A percentile compares a stretch with the other conserved stretches of the same genome.
These are phyloP conservation scores for Agrocybe praecox DNA, from an alignment of 768 basidiomycete species.

Conservation along the genomic window DNA sequence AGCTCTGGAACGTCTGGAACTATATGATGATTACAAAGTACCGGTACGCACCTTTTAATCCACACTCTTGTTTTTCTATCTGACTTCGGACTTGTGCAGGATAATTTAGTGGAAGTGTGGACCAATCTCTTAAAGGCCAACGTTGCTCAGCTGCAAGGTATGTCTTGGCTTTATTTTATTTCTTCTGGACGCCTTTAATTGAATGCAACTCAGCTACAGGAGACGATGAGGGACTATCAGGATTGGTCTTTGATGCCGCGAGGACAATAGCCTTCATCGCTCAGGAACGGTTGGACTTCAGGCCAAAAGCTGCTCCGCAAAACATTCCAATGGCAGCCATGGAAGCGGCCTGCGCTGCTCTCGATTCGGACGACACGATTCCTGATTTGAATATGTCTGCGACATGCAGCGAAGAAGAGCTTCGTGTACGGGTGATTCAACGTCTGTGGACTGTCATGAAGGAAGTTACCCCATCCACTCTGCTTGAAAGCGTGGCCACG, in stretches of 20 bases:
- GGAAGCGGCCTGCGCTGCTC: background rate
- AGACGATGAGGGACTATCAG: slow-evolving; percentile 37
- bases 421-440: slow-evolving; percentile 60
- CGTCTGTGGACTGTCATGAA: slow-evolving; percentile 57
- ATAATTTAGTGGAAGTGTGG: slow-evolving; percentile 59
- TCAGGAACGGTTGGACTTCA: slow-evolving; percentile 48
- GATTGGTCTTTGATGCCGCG: slow-evolving; percentile 42
- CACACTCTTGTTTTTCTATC: too few species aligned
- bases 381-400: slow-evolving; percentile 11
- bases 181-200: slow-evolving; percentile 1
- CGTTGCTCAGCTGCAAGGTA: slow-evolving; percentile 49
- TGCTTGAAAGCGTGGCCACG: slow-evolving; percentile 42
- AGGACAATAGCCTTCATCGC: slow-evolving; percentile 52
- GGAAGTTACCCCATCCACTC: slow-evolving; percentile 41
- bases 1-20: slow-evolving; percentile 43
- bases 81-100: slow-evolving; percentile 33
- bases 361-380: slow-evolving; percentile 18
- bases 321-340: background rate
- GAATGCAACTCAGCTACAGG: slow-evolving; percentile 37
- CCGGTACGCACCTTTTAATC: slow-evolving; percentile 48
- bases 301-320: slow-evolving; percentile 21
- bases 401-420: slow-evolving; percentile 42
- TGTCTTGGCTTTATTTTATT: slow-evolving; percentile 18
- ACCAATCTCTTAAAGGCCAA: slow-evolving; percentile 54
- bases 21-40: slow-evolving; percentile 43